Evolutionary conservation across 192 early-diverging fungal genomes (phyloP), one percentile per base, ranked within the genome.

Genomic region (Coemansia sp.): DNA sequence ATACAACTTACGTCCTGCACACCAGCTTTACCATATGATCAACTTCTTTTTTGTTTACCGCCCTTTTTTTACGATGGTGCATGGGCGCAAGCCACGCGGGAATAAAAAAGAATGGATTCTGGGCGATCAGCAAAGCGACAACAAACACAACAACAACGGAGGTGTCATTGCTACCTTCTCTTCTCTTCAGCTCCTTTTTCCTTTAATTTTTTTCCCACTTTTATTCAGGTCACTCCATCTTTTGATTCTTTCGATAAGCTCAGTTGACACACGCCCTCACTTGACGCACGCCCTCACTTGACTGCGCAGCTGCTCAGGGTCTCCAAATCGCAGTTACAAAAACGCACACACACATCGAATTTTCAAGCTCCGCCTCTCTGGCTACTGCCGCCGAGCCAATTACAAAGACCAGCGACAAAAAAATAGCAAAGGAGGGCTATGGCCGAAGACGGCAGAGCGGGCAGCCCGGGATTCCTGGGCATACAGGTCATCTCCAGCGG

Each of bases 401-500:
- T 45, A 45, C 15, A n/a, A n/a, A n/a, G 17, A 6, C 44, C 44
- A 45, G 44, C 46, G 19, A 29, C 23, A 29, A 29, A 55, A 19
- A 55, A 51, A 12, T 25, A 29, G 27, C 21, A 14, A 9, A n/a
- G 21, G 21, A 44, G 48, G 2, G 25, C 51, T 7, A 55, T 55
- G 51, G 51, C 25, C 25, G 25, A 55, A 25, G 51, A 55, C 27
- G 51, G 27, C 51, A 29, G 51, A 48, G 46, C 46, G 9, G 51
- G 25, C 25, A 55, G 51, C 25, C 51, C 51, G 5, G 51, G 51
- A n/a, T 55, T 55, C 29, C 31, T 64, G 63, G 63, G 63, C 63
- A 45, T 64, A 39, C 39, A 46, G 63, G 42, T 64, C 9, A 64
- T 64, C 27, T 31, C 42, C 15, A 64, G 63, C 39, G 62, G 62